These are phyloP conservation scores for Candida lessepsii DNA, from an alignment of 805 yeast genomes.

Conservation along the genomic window DNA sequence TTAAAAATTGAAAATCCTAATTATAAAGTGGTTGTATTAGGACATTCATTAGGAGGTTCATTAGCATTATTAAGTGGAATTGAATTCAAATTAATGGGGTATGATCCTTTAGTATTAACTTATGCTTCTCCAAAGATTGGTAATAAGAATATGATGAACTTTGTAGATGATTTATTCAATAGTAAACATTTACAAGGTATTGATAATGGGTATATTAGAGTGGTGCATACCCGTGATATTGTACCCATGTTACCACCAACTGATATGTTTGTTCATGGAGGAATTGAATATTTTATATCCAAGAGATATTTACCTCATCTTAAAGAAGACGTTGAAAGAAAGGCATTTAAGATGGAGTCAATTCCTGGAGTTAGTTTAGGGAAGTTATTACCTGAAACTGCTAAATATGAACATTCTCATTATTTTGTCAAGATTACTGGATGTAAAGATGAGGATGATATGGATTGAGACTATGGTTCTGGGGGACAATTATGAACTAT, in stretches of 20 bases:
- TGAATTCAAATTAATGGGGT: slow-evolving; percentile 56
- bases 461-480: too few relatives aligned
- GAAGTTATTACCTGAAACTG: slow-evolving; percentile 20
- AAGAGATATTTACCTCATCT: slow-evolving; percentile 40
- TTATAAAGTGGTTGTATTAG: slow-evolving; percentile 54
- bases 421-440: slow-evolving; percentile 32
- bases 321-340: slow-evolving; percentile 17
- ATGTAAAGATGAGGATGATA: slow-evolving; percentile 27
- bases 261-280: slow-evolving; percentile 44
- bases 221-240: slow-evolving; percentile 55
- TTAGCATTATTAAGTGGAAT: slow-evolving; percentile 61
- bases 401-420: slow-evolving; percentile 31
- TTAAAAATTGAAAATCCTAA: slow-evolving; percentile 40
- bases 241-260: slow-evolving; percentile 62
- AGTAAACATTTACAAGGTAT: slow-evolving; percentile 32
- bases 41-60: slow-evolving; percentile 81
- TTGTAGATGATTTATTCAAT: slow-evolving; percentile 51
- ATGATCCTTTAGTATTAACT: slow-evolving; percentile 53
- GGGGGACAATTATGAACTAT: too few relatives aligned
- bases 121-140: slow-evolving; percentile 70
- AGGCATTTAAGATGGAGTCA: background rate
- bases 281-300: slow-evolving; percentile 48
- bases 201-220: slow-evolving; percentile 48
- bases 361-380: slow-evolving; percentile 6
- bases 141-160: slow-evolving; percentile 46